Conservation (phyloP, 805 yeast species). For the Brettanomyces bruxellensis region DNA sequence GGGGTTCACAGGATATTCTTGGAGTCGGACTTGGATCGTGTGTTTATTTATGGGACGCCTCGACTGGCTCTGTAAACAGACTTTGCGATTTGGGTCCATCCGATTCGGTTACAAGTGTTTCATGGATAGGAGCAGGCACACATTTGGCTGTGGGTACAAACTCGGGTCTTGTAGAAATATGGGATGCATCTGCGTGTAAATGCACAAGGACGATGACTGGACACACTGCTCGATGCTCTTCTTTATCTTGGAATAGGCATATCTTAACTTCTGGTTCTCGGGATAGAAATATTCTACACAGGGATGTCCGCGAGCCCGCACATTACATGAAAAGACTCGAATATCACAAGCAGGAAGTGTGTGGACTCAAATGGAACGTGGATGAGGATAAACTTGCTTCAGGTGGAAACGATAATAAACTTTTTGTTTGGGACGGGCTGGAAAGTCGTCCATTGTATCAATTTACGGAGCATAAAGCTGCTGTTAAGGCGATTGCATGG, state of each 20-base stretch:
- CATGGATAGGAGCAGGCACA: constrained; percentile 93
- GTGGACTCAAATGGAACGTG: constrained; percentile 91
- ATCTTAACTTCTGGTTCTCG: constrained; percentile 80
- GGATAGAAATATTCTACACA: constrained; percentile 74
- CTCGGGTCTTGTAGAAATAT: constrained; percentile 82
- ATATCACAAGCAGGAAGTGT: constrained; percentile 83
- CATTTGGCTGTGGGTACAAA: constrained; percentile 90
- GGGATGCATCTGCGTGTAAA: constrained; percentile 80
- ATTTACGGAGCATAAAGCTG: constrained; percentile 82
- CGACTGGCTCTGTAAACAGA: constrained; percentile 72
- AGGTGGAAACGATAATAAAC: constrained; percentile 89
- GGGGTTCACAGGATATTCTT: constrained; percentile 85
- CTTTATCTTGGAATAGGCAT: constrained; percentile 92
- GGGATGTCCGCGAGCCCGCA: constrained; percentile 84
- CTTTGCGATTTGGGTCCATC: constrained; percentile 60
- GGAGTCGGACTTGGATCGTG: constrained; percentile 87
- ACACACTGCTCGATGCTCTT: constrained; percentile 74
- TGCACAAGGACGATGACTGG: constrained; percentile 91
- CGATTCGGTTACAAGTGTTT: constrained; percentile 72
- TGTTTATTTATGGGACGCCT: constrained; percentile 87
- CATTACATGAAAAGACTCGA: constrained; percentile 68
- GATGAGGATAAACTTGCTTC: constrained; percentile 89
- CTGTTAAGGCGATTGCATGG: constrained; percentile 96
- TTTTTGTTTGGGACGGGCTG: constrained; percentile 82
- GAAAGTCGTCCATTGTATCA: constrained; percentile 58